Conservation (phyloP, 768 basidiomycete genomes). For the Hygrocybe coccinea region DNA sequence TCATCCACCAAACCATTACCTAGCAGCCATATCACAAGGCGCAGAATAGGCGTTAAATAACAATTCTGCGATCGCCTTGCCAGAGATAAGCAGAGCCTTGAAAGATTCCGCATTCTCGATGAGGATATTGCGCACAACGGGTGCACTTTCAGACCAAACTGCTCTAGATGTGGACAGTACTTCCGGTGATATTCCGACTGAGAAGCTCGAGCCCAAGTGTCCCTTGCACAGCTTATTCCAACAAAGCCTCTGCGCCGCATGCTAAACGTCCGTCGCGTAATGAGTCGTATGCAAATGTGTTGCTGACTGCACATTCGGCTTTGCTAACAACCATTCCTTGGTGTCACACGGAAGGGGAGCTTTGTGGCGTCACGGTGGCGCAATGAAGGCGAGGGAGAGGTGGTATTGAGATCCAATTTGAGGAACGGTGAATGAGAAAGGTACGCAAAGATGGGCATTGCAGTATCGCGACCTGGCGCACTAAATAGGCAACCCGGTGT, state of each 20-base stretch:
- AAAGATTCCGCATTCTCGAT: conserved; percentile 77
- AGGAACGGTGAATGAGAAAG: conserved; percentile 90
- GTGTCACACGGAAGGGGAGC: conserved; percentile 80
- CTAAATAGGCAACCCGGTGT: conserved; percentile 71
- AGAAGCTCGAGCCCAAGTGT: conserved; percentile 73
- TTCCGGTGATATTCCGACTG: conserved; percentile 59
- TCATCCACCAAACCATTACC: conserved; percentile 72
- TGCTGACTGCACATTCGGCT: conserved; percentile 73
- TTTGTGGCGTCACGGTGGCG: conserved; percentile 79
- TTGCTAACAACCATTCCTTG: conserved; percentile 90
- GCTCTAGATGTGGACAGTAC: conserved; percentile 57
- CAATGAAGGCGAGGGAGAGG: conserved; percentile 74
- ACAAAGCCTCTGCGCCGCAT: conserved; percentile 92
- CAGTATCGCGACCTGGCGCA: conserved; percentile 51
- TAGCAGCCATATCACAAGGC: conserved; percentile 91
- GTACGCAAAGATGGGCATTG: conserved; percentile 58
- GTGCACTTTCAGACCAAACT: conserved; percentile 74
- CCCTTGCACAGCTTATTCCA: conserved; percentile 92
- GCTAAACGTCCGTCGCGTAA: conserved; percentile 63
- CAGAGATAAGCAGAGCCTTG: conserved; percentile 55
- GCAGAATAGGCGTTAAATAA: conserved; percentile 63
- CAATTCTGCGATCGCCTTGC: conserved; percentile 47
- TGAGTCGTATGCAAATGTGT: conserved; percentile 73
- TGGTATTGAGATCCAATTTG: too few species aligned
- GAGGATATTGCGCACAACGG: conserved; percentile 75